phyloP scores from a whole-genome alignment of 352 stramenopile genomes.

The Thraustochytrium sp. region DNA sequence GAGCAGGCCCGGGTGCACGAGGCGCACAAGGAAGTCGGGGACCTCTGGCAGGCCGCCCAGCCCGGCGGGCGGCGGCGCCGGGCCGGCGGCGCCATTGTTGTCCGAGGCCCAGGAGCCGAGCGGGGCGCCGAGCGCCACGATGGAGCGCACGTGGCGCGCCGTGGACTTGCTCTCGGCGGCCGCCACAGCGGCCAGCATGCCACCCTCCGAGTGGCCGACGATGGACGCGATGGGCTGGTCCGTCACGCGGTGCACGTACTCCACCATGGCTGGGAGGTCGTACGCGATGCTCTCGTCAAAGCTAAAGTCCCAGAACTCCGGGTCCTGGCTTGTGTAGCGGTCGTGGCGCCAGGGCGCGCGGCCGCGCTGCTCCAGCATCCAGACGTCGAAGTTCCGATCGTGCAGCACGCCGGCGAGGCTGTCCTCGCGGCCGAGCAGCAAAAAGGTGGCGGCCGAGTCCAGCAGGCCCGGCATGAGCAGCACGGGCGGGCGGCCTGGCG shows the following conservation, averaged over 20 bases:
- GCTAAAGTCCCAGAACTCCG: slow-evolving; percentile 43
- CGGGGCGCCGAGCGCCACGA: slow-evolving; percentile 8
- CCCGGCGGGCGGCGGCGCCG: too few species aligned
- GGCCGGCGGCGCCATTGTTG: too few species aligned
- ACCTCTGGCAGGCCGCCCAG: slow-evolving; percentile 12
- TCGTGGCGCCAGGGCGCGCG: slow-evolving; percentile 30
- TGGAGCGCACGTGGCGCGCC: background rate
- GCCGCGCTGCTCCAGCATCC: slow-evolving; percentile 34
- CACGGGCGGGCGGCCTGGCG: background rate
- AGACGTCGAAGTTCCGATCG: slow-evolving; percentile 12
- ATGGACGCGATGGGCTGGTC: background rate
- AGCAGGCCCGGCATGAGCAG: slow-evolving; percentile 7
- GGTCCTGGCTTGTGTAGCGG: slow-evolving; percentile 21
- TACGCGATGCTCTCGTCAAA: slow-evolving; percentile 32
- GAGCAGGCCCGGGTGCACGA: slow-evolving; percentile 11
- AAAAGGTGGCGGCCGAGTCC: slow-evolving; percentile 25
- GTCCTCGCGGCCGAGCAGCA: background rate
- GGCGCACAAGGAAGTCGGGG: slow-evolving; percentile 7
- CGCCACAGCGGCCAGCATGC: slow-evolving; percentile 4
- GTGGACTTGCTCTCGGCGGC: background rate
- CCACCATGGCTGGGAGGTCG: slow-evolving; percentile 22
- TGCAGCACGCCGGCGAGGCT: slow-evolving; percentile 3
- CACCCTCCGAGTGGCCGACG: slow-evolving; percentile 22
- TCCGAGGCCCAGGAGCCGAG: background rate
- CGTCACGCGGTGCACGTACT: slow-evolving; percentile 29